These are phyloP conservation scores for Cutaneotrichosporon curvatum DNA, from an alignment of 1,284 basidiomycete species.

Conservation along the genomic window DNA sequence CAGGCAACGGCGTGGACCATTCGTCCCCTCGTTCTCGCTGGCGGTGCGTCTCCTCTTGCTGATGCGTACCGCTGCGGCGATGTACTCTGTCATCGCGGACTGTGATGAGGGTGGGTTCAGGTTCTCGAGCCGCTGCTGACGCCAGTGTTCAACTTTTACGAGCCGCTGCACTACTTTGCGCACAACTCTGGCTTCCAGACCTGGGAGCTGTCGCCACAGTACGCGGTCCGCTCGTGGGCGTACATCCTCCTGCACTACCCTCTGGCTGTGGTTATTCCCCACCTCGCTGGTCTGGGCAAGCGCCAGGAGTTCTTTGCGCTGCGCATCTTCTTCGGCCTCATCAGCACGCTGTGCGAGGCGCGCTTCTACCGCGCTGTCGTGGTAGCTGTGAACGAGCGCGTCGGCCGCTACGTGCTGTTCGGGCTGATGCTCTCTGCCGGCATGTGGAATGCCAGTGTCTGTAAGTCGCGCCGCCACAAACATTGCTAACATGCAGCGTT, in stretches of 20 bases:
- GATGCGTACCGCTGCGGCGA: constrained; percentile 74
- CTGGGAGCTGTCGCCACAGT: constrained; percentile 90
- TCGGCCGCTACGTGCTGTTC: constrained; percentile 85
- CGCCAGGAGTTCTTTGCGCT: constrained; percentile 68
- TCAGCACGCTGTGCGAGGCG: constrained; percentile 74
- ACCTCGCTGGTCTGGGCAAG: constrained; percentile 45
- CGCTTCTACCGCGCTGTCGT: constrained; percentile 74
- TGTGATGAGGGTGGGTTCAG: constrained; percentile 80
- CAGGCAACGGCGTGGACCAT: constrained; percentile 52
- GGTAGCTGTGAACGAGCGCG: constrained; percentile 74
- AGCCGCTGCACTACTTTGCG: constrained; percentile 85
- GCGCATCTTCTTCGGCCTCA: constrained; percentile 66
- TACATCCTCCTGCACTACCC: constrained; percentile 70
- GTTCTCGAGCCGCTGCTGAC: neutral
- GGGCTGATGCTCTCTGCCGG: constrained; percentile 78
- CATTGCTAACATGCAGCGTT: constrained; percentile 55
- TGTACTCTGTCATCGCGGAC: constrained; percentile 92
- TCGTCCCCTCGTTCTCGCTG: constrained; percentile 71
- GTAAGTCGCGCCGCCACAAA: constrained; percentile 47
- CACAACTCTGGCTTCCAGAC: constrained; percentile 87
- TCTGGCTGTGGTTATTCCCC: constrained; percentile 39
- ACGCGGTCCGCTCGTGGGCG: constrained; percentile 87
- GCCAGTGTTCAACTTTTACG: constrained; percentile 99
- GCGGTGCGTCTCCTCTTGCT: constrained; percentile 79
- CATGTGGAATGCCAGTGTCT: constrained; percentile 83